Percentiles rank a stretch among this genome's conserved stretches.
phyloP scores from a whole-genome alignment of 371 early-diverging fungal genomes.

The Rhizopus stolonifer region DNA sequence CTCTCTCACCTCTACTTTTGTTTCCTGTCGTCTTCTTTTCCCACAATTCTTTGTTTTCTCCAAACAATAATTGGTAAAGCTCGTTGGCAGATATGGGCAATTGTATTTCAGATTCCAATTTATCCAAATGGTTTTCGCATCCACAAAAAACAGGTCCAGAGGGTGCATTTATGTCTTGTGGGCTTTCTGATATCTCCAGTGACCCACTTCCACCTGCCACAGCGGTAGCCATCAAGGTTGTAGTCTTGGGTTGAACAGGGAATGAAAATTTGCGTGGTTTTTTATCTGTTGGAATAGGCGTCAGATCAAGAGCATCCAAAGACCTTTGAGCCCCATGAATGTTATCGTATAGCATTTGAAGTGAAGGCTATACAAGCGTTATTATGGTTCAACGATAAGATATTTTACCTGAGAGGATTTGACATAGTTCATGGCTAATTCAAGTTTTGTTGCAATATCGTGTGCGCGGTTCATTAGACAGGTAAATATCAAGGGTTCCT shows the following conservation, averaged over 20 bases:
- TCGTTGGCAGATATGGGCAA: slow-evolving; percentile 61
- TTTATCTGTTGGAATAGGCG: slow-evolving; percentile 28
- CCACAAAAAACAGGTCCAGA: slow-evolving; percentile 55
- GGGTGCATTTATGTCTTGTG: slow-evolving; percentile 43
- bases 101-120: slow-evolving; percentile 55
- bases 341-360: slow-evolving; percentile 42
- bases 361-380: too few species aligned
- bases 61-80: slow-evolving; percentile 61
- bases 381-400: too few species aligned
- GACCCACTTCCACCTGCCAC: slow-evolving; percentile 44
- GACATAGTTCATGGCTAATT: slow-evolving; percentile 40
- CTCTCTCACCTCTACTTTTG: slow-evolving; percentile 33
- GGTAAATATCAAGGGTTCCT: slow-evolving; percentile 33
- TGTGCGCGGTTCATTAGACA: slow-evolving; percentile 43
- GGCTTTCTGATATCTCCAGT: slow-evolving; percentile 29
- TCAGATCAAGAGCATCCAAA: too few species aligned
- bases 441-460: slow-evolving; percentile 34
- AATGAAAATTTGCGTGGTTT: slow-evolving; percentile 34
- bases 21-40: slow-evolving; percentile 44
- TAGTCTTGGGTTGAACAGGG: slow-evolving; percentile 37
- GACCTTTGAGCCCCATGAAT: too few species aligned
- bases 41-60: slow-evolving; percentile 42
- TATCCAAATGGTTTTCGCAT: slow-evolving; percentile 70
- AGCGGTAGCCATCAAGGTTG: slow-evolving; percentile 53
- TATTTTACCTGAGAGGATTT: slow-evolving; percentile 34